Conservation (phyloP, 2,329 filamentous ascomycete genomes). For the Neonectria punicea region DNA sequence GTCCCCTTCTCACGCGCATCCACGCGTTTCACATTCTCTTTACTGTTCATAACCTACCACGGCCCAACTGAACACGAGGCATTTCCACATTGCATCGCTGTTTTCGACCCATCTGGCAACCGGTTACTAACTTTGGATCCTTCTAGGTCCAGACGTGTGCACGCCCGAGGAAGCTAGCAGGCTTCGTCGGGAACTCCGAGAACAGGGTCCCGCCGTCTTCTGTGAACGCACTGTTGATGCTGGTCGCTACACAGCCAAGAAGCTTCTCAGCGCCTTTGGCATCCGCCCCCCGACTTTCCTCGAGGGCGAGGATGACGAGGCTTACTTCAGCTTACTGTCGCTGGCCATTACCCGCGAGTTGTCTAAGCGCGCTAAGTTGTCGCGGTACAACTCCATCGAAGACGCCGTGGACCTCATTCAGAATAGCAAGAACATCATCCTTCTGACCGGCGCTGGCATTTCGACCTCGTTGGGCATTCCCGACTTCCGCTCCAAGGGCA, state of each 20-base stretch:
- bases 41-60: slow-evolving; percentile 18
- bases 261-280: slow-evolving; percentile 87
- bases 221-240: slow-evolving; percentile 76
- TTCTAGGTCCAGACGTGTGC: slow-evolving; percentile 62
- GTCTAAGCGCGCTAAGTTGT: slow-evolving; percentile 81
- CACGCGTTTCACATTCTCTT: slow-evolving; percentile 1
- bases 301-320: slow-evolving; percentile 73
- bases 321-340: slow-evolving; percentile 79
- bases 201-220: slow-evolving; percentile 82
- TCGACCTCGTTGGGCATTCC: slow-evolving; percentile 97
- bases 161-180: slow-evolving; percentile 74
- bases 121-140: slow-evolving; percentile 9
- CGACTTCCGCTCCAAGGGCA: slow-evolving; percentile 94
- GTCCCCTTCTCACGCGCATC: slow-evolving; percentile 10
- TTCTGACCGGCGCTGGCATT: slow-evolving; percentile 95
- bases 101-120: slow-evolving; percentile 12
- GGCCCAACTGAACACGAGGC: slow-evolving; percentile 18
- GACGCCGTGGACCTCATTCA: slow-evolving; percentile 84
- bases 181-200: slow-evolving; percentile 77
- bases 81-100: slow-evolving; percentile 14
- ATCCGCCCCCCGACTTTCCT: slow-evolving; percentile 79
- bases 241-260: slow-evolving; percentile 79
- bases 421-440: slow-evolving; percentile 83
- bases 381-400: slow-evolving; percentile 84
- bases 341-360: slow-evolving; percentile 84